These are phyloP conservation scores for Mycena floridula DNA, from an alignment of 768 basidiomycete species.

Conservation along the genomic window DNA sequence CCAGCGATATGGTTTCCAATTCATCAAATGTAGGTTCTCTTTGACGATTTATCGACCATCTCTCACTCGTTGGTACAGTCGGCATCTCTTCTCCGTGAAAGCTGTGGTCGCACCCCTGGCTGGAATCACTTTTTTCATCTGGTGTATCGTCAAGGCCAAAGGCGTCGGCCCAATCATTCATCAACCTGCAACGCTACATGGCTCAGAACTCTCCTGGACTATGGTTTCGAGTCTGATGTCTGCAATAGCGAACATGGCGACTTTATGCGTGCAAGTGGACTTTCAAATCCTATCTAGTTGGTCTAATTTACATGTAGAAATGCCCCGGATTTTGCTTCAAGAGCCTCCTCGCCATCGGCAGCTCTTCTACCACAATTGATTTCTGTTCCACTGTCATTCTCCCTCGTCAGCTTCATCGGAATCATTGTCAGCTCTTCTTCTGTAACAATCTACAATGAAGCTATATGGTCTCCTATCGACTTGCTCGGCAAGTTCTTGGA, in stretches of 20 bases:
- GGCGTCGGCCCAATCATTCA: constrained; percentile 73
- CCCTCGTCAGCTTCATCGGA: constrained; percentile 70
- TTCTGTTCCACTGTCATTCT: constrained; percentile 68
- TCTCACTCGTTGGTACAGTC: constrained; percentile 29
- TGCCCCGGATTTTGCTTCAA: constrained; percentile 73
- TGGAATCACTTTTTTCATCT: constrained; percentile 67
- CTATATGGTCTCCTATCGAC: constrained; percentile 77
- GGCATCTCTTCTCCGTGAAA: constrained; percentile 77
- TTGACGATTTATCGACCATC: constrained; percentile 4
- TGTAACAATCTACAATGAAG: constrained; percentile 67
- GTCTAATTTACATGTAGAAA: constrained; percentile 33
- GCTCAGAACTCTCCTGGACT: constrained; percentile 67
- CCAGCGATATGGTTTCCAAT: constrained; percentile 81
- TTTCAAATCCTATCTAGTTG: background rate
- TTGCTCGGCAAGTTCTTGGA: constrained; percentile 66
- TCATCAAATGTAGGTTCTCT: constrained; percentile 59
- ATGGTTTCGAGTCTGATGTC: constrained; percentile 71
- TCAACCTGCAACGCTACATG: constrained; percentile 56
- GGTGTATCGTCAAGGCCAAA: constrained; percentile 72
- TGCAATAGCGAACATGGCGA: constrained; percentile 77
- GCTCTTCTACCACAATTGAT: constrained; percentile 63
- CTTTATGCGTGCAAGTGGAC: constrained; percentile 16
- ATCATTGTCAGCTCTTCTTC: constrained; percentile 80
- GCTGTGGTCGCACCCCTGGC: constrained; percentile 67
- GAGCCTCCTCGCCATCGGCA: constrained; percentile 47